Evolutionary conservation across 1,284 basidiomycete genomes (phyloP).

Genomic region (Anthracocystis panici-leucophaei): DNA sequence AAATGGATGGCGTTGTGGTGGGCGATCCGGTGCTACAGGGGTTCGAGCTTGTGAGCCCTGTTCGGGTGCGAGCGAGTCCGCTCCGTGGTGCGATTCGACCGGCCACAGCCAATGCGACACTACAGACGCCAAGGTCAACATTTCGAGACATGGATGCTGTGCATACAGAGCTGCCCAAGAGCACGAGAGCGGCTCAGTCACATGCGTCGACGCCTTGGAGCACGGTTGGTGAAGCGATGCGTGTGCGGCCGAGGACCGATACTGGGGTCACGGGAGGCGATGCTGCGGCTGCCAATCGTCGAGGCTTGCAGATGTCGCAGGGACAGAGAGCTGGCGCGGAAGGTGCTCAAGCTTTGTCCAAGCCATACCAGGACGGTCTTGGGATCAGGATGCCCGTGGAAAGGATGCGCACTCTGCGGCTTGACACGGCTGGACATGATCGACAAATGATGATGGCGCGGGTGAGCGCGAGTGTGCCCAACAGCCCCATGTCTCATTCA

Average conservation of each 20-base stretch:
- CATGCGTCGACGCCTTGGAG: conserved; percentile 21
- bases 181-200: neutral
- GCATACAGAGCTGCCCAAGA: neutral
- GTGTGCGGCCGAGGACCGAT: conserved; percentile 1
- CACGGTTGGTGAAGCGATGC: neutral
- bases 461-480: conserved; percentile 12
- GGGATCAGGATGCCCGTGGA: conserved; percentile 25
- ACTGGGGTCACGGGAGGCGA: neutral
- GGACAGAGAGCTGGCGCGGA: neutral
- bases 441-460: neutral
- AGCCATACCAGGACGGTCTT: neutral
- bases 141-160: neutral
- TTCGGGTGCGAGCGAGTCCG: conserved; percentile 7
- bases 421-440: neutral
- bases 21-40: conserved; percentile 21
- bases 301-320: neutral
- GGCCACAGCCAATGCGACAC: conserved; percentile 22
- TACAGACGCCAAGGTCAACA: conserved; percentile 4
- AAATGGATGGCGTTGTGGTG: neutral
- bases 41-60: conserved; percentile 35
- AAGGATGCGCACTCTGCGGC: conserved; percentile 17
- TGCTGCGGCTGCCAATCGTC: neutral
- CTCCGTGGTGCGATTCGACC: conserved; percentile 17
- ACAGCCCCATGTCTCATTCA: conserved; percentile 19
- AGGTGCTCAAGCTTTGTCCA: neutral